Evolutionary conservation across 1,284 basidiomycete genomes (phyloP), one percentile per base, ranked within the genome.

Genomic region (Malassezia slooffiae): DNA sequence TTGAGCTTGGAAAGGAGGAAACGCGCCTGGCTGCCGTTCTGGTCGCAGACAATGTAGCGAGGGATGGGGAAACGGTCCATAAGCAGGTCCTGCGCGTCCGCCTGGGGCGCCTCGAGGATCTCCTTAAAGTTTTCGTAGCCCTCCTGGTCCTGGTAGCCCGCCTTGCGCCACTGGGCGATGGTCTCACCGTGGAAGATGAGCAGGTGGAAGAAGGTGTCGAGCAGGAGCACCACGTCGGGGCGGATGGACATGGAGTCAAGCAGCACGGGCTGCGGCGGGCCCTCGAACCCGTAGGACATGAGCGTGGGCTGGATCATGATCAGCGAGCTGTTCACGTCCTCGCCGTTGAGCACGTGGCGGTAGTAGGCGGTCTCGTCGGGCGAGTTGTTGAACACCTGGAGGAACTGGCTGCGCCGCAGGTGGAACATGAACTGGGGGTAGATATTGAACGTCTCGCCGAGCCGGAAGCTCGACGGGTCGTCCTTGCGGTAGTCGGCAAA

Each of bases 351-450:
- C 33, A 96, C 81, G 71, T 96, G 93, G 55, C 90, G 89, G 74
- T 96, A 96, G 77, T 93, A 97, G 13, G 91, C 93, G 20, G 90
- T 96, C 76, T 99, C 91, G 70, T 99, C 91, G 5, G 91, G 91
- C 75, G 87, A 93, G 76, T 96, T 99, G 75, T 97, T 97, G 74
- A 97, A 97, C 43, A 97, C 91, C 73, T 99, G 93, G 71, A 99
- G 76, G 76, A 99, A 97, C 74, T 97, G 91, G 75, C 85, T 88
- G 69, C 93, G 75, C 47, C 93, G 79, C 50, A 99, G 73, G 73
- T 99, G 93, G 82, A 97, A 97, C 93, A 97, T 99, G 76, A 99
- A 99, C 71, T 99, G 93, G 24, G 93, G 93, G 72, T 99, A 99
- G 65, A 99, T 97, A 71, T 85, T 88, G 73, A 99, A 97, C 72